Base-by-base conservation (phyloP, 2,329 filamentous ascomycete species). In the Didymella lethalis region DNA sequence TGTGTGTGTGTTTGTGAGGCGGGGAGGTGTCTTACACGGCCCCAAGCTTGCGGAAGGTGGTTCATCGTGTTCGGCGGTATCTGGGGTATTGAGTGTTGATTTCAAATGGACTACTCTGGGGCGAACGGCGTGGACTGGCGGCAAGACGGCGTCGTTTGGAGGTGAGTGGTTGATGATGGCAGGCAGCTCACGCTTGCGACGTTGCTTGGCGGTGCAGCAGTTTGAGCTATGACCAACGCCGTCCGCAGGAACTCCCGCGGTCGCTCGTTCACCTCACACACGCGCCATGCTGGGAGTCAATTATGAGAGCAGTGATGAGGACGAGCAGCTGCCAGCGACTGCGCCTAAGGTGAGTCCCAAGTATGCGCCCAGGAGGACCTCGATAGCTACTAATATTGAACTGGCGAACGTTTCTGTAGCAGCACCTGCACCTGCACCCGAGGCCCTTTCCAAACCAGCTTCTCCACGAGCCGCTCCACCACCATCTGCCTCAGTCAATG, bases 41-140 rank as follows among this genome's bases (percentile, higher is more conserved):
- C 86, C 86, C 86, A 89, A 66, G 83, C 84, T 80, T 87, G 83
- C 59, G 86, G 86, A 69, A 85, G 83, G 75, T 89, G 86, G 76
- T 88, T 88, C 86, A 89, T 89, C 64, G 54, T 81, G 76, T 53
- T 23, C 28, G 45, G 49, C 40, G 54, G 32, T 56, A 48, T 48
- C 3, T 29, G 11, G 38, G 25, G 46, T 16, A 7, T 43, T 31
- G 47, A 29, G n/a, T 41, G 26, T 52, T 50, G 49, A 34, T 38
- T 46, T 12, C 14, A 14, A 16, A 43, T 25, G 28, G 28, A 28
- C 25, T 36, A 23, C 16, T 32, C 34, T 36, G 34, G 36, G 10
- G 20, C 48, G 23, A 25, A 47, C 29, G 26, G 46, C 23, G 50
- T 44, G 20, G 28, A 26, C 44, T 16, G 48, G 48, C 18, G 50